phyloP scores from a whole-genome alignment of 1,284 basidiomycete genomes.

The Gastroboletus turbinatus region DNA sequence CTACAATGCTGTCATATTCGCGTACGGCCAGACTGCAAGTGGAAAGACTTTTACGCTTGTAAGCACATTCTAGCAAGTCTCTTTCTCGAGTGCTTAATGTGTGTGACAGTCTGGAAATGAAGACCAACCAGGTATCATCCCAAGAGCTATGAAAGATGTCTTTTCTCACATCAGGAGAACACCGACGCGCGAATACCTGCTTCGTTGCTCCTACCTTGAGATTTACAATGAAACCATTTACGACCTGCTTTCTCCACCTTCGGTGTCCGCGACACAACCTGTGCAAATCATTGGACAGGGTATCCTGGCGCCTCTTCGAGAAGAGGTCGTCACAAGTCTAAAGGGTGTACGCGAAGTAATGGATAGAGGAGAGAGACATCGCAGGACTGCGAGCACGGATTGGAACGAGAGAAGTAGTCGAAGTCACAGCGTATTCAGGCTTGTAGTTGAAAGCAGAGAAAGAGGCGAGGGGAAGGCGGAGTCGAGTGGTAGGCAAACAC shows the following conservation, averaged over 20 bases:
- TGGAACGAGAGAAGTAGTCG: conserved; percentile 96
- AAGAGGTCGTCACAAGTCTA: conserved; percentile 90
- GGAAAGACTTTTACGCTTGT: conserved; percentile 93
- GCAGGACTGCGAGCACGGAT: conserved; percentile 92
- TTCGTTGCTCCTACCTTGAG: conserved; percentile 93
- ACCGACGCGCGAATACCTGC: conserved; percentile 84
- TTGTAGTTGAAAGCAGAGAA: conserved; percentile 83
- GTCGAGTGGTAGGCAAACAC: conserved; percentile 52
- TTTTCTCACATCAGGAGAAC: conserved; percentile 74
- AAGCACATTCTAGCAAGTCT: conserved; percentile 12
- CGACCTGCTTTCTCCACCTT: conserved; percentile 78
- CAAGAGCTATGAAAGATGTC: conserved; percentile 85
- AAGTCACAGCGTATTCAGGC: conserved; percentile 89
- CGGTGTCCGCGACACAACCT: conserved; percentile 58
- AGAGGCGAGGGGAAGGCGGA: conserved; percentile 48
- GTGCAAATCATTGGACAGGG: conserved; percentile 71
- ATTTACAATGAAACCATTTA: conserved; percentile 96
- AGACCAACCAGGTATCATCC: conserved; percentile 91
- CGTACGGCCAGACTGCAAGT: conserved; percentile 88
- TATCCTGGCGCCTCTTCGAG: conserved; percentile 72
- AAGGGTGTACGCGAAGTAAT: conserved; percentile 86
- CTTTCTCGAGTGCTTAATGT: background rate
- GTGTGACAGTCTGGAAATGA: conserved; percentile 54
- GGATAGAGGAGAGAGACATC: conserved; percentile 81
- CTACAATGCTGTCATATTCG: conserved; percentile 93